These are phyloP conservation scores for Talaromyces sp. DNA, from an alignment of 2,329 filamentous ascomycete species.

Conservation along the genomic window DNA sequence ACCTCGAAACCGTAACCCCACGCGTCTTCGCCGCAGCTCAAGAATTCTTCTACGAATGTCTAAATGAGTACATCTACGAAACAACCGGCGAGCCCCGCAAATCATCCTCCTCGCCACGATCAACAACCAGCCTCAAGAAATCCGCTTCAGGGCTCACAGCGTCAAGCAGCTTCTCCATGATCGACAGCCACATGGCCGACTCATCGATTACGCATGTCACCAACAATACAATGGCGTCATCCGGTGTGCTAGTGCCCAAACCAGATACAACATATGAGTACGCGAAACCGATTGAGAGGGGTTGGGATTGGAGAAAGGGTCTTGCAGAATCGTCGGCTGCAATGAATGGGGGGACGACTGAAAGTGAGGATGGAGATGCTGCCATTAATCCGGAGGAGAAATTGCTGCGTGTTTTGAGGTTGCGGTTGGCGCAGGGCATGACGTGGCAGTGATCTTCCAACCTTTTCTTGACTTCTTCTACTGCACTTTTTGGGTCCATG, in stretches of 20 bases:
- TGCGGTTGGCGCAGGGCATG: slow-evolving; percentile 17
- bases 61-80: slow-evolving; percentile 59
- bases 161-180: slow-evolving; percentile 63
- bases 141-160: slow-evolving; percentile 55
- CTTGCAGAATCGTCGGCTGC: slow-evolving; percentile 59
- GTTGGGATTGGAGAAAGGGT: slow-evolving; percentile 69
- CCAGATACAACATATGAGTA: slow-evolving; percentile 23
- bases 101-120: slow-evolving; percentile 44
- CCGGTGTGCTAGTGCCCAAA: slow-evolving; percentile 47
- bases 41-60: slow-evolving; percentile 72
- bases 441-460: neutral
- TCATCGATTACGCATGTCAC: slow-evolving; percentile 19
- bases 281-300: slow-evolving; percentile 44
- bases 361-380: slow-evolving; percentile 6
- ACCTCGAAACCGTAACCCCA: slow-evolving; percentile 70
- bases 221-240: slow-evolving; percentile 28
- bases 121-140: slow-evolving; percentile 65
- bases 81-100: slow-evolving; percentile 13
- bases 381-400: slow-evolving; percentile 9
- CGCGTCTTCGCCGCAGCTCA: slow-evolving; percentile 72
- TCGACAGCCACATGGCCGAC: slow-evolving; percentile 69
- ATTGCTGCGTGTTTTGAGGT: slow-evolving; percentile 66
- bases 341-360: slow-evolving; percentile 48
- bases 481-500: neutral
- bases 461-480: neutral